Conservation (phyloP, 805 yeast species). For the Metschnikowia dekortorum region DNA sequence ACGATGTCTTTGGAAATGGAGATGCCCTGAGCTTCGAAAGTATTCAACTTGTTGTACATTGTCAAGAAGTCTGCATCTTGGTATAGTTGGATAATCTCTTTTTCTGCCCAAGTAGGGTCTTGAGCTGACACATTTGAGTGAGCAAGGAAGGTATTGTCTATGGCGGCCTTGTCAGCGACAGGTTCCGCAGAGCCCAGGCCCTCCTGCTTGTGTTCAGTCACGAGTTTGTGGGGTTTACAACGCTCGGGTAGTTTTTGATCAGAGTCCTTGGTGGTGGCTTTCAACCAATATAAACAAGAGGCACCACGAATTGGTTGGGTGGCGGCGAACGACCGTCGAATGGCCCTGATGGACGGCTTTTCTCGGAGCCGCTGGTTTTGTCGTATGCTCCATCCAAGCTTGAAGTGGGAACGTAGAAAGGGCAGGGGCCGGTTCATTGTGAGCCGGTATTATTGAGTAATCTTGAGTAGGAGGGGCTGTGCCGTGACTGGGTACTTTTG, state of each 20-base stretch:
- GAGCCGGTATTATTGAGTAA: slow-evolving; percentile 2
- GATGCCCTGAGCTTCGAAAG: slow-evolving; percentile 6
- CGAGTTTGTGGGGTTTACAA: not conserved
- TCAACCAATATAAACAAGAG: slow-evolving; percentile 16
- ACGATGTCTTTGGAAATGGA: slow-evolving; percentile 9
- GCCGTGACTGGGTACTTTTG: too few relatives aligned
- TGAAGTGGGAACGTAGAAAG: slow-evolving; percentile 8
- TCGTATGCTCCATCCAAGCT: slow-evolving; percentile 14
- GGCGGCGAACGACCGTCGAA: slow-evolving; percentile 16
- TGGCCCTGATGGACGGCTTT: slow-evolving; percentile 14
- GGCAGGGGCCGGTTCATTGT: slow-evolving; percentile 15
- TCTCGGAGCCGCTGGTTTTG: slow-evolving; percentile 10
- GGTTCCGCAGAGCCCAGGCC: not conserved
- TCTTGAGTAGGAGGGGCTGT: not conserved
- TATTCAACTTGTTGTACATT: slow-evolving; percentile 10
- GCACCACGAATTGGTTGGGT: slow-evolving; percentile 15
- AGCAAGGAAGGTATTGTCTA: not conserved
- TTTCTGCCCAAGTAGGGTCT: slow-evolving; percentile 8
- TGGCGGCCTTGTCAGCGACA: not conserved
- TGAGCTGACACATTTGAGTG: not conserved
- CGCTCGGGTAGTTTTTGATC: slow-evolving; percentile 6
- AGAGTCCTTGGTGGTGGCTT: slow-evolving; percentile 11
- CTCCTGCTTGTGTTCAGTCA: not conserved
- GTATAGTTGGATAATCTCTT: slow-evolving; percentile 13
- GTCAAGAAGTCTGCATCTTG: slow-evolving; percentile 8